A percentile compares a stretch with the other conserved stretches of the same genome.
phyloP scores from a whole-genome alignment of 495 filamentous ascomycete genomes.

The Penicillium angulare region DNA sequence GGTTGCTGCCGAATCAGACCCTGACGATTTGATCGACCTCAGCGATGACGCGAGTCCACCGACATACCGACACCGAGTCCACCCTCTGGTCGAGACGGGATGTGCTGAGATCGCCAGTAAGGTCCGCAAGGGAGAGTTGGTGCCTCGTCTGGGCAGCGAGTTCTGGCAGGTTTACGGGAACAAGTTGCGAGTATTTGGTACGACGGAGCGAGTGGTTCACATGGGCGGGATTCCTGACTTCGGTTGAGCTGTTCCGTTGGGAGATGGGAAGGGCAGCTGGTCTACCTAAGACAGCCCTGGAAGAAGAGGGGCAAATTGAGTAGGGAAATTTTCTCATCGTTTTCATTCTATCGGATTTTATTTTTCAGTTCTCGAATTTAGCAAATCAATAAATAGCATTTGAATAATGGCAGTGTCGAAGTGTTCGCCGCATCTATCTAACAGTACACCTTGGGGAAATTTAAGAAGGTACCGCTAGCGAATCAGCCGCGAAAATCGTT shows the following conservation, averaged over 20 bases:
- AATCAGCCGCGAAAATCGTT: conserved; percentile 59
- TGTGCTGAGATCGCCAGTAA: conserved; percentile 1
- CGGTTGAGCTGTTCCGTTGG: no score
- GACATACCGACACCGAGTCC: not conserved
- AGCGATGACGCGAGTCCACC: not conserved
- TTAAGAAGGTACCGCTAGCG: conserved; percentile 70
- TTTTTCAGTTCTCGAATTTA: not conserved
- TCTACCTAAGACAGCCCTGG: no score
- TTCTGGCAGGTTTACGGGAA: conserved; percentile 68
- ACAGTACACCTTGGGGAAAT: conserved; percentile 61
- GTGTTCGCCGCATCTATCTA: conserved; percentile 70
- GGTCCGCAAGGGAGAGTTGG: conserved; percentile 26
- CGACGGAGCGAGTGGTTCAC: conserved; percentile 41
- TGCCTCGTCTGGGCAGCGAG: conserved; percentile 46
- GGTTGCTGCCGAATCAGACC: not conserved
- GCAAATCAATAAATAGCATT: not conserved
- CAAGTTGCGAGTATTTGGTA: conserved; percentile 64
- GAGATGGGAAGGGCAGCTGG: no score
- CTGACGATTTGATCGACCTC: not conserved
- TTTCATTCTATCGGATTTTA: no score
- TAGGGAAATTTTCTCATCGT: not conserved
- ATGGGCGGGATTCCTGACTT: no score
- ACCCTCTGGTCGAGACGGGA: conserved; percentile 2
- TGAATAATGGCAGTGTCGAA: conserved; percentile 5
- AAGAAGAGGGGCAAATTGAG: not conserved